Conservation (phyloP, 2,329 filamentous ascomycete genomes). For the Beauveria rudraprayagi region DNA sequence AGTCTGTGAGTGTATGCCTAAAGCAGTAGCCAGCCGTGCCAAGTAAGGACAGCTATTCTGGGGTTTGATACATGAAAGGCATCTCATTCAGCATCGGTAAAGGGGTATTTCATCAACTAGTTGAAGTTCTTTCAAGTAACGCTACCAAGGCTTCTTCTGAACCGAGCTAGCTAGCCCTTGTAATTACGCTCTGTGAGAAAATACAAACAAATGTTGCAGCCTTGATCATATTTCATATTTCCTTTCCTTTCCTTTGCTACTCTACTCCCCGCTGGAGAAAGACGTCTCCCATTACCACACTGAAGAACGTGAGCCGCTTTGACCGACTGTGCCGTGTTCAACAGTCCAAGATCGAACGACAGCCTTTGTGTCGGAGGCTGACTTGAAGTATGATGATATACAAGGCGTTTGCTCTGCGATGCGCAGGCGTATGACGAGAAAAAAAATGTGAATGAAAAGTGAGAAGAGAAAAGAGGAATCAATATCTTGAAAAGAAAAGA, state of each 20-base stretch:
- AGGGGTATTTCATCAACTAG: no score
- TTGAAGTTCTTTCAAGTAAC: slow-evolving; percentile 1
- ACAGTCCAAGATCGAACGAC: slow-evolving; percentile 1
- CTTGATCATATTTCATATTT: not conserved
- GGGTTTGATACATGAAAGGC: no score
- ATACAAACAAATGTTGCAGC: not conserved
- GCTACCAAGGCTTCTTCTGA: not conserved
- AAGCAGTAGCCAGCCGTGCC: no score
- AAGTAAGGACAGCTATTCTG: no score
- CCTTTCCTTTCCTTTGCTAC: not conserved
- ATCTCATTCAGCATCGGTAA: no score
- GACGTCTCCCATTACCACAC: slow-evolving; percentile 4
- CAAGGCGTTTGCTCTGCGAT: slow-evolving; percentile 15
- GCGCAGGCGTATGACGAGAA: not conserved
- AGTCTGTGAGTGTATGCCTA: no score
- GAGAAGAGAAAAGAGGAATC: slow-evolving; percentile 11
- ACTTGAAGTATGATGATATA: slow-evolving; percentile 21
- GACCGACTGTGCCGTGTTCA: not conserved
- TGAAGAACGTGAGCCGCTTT: not conserved
- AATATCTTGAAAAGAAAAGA: not conserved
- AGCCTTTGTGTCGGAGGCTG: slow-evolving; percentile 23
- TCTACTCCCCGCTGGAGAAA: not conserved
- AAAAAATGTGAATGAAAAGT: not conserved
- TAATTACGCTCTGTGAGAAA: not conserved
- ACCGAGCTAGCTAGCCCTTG: not conserved